phyloP scores from a whole-genome alignment of 805 yeast species.

The Scheffersomyces lignosus region DNA sequence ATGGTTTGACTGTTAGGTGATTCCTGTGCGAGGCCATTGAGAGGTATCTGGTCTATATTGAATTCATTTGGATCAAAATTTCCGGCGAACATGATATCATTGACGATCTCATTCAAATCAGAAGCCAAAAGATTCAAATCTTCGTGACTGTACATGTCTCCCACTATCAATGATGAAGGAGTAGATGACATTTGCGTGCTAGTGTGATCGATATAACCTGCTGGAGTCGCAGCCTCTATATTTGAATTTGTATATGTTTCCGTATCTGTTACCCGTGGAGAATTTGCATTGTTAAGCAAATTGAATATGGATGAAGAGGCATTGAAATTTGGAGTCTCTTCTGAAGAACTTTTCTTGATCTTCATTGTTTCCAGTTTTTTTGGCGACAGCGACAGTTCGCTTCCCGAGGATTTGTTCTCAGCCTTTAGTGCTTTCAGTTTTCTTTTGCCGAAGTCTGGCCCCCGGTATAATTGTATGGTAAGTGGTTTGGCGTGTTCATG shows the following conservation, averaged over 20 bases:
- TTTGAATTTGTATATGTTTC: not conserved
- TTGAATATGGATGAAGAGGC: constrained; percentile 4
- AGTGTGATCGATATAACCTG: not conserved
- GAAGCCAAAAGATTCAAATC: constrained; percentile 38
- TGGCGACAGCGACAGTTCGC: constrained; percentile 1
- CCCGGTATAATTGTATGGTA: constrained; percentile 8
- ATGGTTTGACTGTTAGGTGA: not conserved
- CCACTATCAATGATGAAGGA: not conserved
- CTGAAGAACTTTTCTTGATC: not conserved
- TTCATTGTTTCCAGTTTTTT: not conserved
- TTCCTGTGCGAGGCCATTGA: constrained; percentile 2
- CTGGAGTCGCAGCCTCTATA: not conserved
- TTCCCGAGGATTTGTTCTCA: not conserved
- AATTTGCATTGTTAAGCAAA: constrained; percentile 1
- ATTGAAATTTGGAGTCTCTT: constrained; percentile 1
- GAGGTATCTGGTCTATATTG: constrained; percentile 3
- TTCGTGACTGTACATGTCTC: constrained; percentile 17
- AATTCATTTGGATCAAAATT: constrained; percentile 14
- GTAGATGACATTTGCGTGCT: not conserved
- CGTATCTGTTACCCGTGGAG: not conserved
- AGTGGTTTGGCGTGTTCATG: not conserved
- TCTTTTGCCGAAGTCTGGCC: constrained; percentile 6
- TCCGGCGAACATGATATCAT: constrained; percentile 33
- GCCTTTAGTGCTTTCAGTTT: not conserved
- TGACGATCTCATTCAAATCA: constrained; percentile 42